Evolutionary conservation across 2,329 filamentous ascomycete species (phyloP).

Genomic region (Xylaria sp.): DNA sequence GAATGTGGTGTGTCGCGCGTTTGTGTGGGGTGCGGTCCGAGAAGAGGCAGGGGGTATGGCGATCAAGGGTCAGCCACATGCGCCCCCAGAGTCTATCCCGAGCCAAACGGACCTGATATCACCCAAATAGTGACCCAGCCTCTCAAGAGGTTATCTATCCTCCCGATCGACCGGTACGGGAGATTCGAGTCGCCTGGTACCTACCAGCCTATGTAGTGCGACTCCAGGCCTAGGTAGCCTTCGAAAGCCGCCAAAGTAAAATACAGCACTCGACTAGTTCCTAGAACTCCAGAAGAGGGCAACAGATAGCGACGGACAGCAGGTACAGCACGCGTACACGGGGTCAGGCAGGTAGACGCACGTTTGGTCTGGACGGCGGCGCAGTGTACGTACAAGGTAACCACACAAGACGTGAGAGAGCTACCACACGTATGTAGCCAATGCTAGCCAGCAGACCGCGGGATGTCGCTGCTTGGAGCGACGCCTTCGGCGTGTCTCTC

Average conservation of each 20-base stretch:
- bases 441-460: constrained; percentile 10
- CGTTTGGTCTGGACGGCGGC: background rate
- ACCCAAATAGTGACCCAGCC: constrained; percentile 21
- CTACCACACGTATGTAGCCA: constrained; percentile 18
- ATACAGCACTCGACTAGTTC: constrained; percentile 1
- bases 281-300: background rate
- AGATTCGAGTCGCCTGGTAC: constrained; percentile 12
- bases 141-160: constrained; percentile 13
- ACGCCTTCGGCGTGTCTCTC: constrained; percentile 11
- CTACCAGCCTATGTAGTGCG: constrained; percentile 13
- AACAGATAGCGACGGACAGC: too few species aligned
- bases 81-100: constrained; percentile 21
- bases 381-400: background rate
- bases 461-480: constrained; percentile 14
- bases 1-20: constrained; percentile 33
- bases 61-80: constrained; percentile 30
- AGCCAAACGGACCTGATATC: constrained; percentile 23
- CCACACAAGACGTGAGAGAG: background rate
- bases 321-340: too few species aligned
- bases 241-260: background rate
- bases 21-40: constrained; percentile 35
- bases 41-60: constrained; percentile 33
- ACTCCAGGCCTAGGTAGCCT: background rate
- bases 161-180: constrained; percentile 16
- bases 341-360: too few species aligned